Base-by-base conservation (phyloP, 1,139 yeast species). In the Yamadazyma kanchanaburiensis region DNA sequence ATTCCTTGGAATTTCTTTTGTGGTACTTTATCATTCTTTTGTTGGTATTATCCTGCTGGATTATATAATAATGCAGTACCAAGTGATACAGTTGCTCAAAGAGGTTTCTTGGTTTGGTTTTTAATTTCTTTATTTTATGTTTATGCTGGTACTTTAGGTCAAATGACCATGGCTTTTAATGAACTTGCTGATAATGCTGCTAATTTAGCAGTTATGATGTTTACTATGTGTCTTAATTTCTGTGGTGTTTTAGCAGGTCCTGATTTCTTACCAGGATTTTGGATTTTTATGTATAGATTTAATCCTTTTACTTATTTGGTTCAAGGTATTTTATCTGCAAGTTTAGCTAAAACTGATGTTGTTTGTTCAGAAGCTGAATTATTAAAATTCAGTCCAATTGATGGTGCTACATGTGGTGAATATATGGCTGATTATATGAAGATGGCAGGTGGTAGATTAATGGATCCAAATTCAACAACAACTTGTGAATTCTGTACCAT, bases 161-260 rank as follows among this genome's bases (percentile, higher is more conserved):
- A 80, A 37, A 53, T 79, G 50, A 60, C 72, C 44, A 67, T 77
- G 39, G 77, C 88, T 1, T 81, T 80, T 47, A 59, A 69, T 32
- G 82, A 80, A 33, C 52, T 76, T 30, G 80, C 77, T n/a, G 84
- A 79, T 30, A 77, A 83, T 36, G 94, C 91, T 29, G 89, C 86
- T 38, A 80, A 82, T 48, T 46, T 80, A 37, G 77, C 80, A 3
- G 65, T 74, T 19, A 53, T 83, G 54, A 49, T 80, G 47, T 82
- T 80, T 57, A 38, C 45, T 17, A 58, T 83, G 70, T 68, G 80
- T 39, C 63, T 84, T 55, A 72, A 77, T 34, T 85, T 86, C 76
- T 80, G 91, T 62, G 95, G 95, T 73, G 94, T 83, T 25, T 60
- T 86, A 55, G 83, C 76, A 10, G 69, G 80, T 21, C 75, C 80